Conservation (phyloP, 208 protist species). For the Herpetomonas muscarum region DNA sequence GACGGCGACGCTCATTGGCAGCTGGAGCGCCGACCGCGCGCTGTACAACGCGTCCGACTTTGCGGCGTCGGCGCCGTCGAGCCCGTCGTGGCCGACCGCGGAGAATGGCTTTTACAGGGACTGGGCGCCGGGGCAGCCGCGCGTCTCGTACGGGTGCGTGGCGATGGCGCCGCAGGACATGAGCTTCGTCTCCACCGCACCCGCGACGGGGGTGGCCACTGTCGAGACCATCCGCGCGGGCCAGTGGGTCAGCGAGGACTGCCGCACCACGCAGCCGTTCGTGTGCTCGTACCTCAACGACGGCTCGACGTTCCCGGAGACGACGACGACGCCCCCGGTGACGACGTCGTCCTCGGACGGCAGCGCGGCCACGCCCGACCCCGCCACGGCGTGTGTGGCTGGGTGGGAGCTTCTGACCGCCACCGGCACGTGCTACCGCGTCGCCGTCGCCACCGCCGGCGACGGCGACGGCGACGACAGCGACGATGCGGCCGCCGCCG, state of each 20-base stretch:
- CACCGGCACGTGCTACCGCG: slow-evolving; percentile 32
- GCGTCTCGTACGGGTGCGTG: slow-evolving; percentile 35
- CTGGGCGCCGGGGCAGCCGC: slow-evolving; percentile 43
- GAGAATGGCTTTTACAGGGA: slow-evolving; percentile 37
- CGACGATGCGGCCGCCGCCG: not conserved
- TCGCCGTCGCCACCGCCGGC: slow-evolving; percentile 9
- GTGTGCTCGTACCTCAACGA: slow-evolving; percentile 72
- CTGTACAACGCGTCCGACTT: slow-evolving; percentile 30
- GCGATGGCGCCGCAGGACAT: slow-evolving; percentile 19
- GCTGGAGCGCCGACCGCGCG: slow-evolving; percentile 41
- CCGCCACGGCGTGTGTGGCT: slow-evolving; percentile 10
- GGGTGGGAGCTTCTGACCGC: slow-evolving; percentile 21
- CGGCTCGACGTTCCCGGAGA: slow-evolving; percentile 27
- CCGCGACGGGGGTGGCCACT: not conserved
- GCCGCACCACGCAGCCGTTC: slow-evolving; percentile 44
- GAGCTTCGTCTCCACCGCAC: slow-evolving; percentile 2
- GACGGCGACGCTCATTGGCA: slow-evolving; percentile 36
- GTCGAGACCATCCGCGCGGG: slow-evolving; percentile 11
- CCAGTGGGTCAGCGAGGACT: slow-evolving; percentile 41
- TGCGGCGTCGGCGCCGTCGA: slow-evolving; percentile 28
- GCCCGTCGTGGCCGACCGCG: slow-evolving; percentile 55
- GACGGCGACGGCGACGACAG: not conserved
- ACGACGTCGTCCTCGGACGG: slow-evolving; percentile 2
- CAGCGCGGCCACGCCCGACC: not conserved
- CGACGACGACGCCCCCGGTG: slow-evolving; percentile 18